These are phyloP conservation scores for Neofusicoccum parvum DNA, from an alignment of 2,329 filamentous ascomycete genomes.

Conservation along the genomic window DNA sequence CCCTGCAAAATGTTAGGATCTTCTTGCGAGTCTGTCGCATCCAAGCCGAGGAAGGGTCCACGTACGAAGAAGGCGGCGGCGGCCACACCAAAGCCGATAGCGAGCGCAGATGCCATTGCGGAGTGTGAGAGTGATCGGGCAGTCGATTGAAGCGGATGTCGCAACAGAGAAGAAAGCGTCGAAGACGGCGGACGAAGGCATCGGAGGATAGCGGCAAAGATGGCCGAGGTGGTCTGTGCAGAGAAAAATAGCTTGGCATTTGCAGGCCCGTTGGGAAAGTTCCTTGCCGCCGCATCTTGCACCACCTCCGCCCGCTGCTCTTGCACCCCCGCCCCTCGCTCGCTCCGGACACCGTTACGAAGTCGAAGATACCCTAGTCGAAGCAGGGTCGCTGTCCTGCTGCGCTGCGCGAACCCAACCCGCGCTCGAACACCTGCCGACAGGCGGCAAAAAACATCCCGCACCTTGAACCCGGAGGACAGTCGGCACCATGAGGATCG, in stretches of 20 bases:
- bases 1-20: constrained; percentile 59
- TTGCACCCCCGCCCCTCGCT: not conserved
- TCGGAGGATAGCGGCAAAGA: constrained; percentile 17
- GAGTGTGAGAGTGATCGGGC: not conserved
- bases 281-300: constrained; percentile 17
- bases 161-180: not conserved
- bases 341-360: not conserved
- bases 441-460: not conserved
- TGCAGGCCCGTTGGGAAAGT: constrained; percentile 9
- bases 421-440: not conserved
- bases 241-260: constrained; percentile 7
- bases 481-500: constrained; percentile 38
- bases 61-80: constrained; percentile 67
- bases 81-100: constrained; percentile 63
- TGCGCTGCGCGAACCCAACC: not conserved
- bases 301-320: constrained; percentile 2
- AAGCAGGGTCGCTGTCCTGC: not conserved
- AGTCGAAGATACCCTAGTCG: not conserved
- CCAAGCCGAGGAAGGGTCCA: not conserved
- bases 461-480: not conserved
- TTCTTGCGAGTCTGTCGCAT: not conserved
- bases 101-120: constrained; percentile 61
- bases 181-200: constrained; percentile 4
- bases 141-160: not conserved
- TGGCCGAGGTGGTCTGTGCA: constrained; percentile 19